These are phyloP conservation scores for Agaricus blazei DNA, from an alignment of 768 basidiomycete species.

Conservation along the genomic window DNA sequence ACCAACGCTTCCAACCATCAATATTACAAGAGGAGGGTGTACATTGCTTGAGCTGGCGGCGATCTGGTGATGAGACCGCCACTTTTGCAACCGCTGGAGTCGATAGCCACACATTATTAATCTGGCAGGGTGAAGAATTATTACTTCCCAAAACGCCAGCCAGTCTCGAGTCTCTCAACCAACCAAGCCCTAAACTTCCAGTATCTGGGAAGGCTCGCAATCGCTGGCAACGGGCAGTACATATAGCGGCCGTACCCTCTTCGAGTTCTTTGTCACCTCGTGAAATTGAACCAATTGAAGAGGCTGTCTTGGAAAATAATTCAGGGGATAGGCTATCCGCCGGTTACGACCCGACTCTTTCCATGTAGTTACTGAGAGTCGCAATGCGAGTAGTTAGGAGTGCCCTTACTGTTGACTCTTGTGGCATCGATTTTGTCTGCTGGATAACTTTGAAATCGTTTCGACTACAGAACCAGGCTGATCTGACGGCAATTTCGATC, in stretches of 20 bases:
- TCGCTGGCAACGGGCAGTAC: not conserved
- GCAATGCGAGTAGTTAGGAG: too few relatives aligned
- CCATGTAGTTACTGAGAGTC: not conserved
- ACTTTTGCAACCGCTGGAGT: slow-evolving; percentile 3
- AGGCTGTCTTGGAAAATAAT: not conserved
- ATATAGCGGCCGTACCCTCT: not conserved
- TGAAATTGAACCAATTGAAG: not conserved
- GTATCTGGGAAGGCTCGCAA: not conserved
- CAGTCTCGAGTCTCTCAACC: not conserved
- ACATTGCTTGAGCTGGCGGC: slow-evolving; percentile 5
- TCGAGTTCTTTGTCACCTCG: not conserved
- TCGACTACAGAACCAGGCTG: too few relatives aligned
- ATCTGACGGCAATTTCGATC: too few relatives aligned
- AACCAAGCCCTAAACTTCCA: not conserved
- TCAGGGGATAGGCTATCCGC: not conserved
- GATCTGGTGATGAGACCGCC: not conserved
- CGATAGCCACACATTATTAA: not conserved
- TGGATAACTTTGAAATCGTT: too few relatives aligned
- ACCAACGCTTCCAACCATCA: slow-evolving; percentile 2
- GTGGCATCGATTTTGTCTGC: too few relatives aligned
- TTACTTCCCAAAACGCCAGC: not conserved
- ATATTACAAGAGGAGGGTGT: slow-evolving; percentile 2
- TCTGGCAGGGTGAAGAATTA: slow-evolving; percentile 7
- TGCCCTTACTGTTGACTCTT: too few relatives aligned
- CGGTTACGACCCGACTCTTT: not conserved